These are phyloP conservation scores for Xylaria sp. DNA, from an alignment of 2,329 filamentous ascomycete species.

Conservation along the genomic window DNA sequence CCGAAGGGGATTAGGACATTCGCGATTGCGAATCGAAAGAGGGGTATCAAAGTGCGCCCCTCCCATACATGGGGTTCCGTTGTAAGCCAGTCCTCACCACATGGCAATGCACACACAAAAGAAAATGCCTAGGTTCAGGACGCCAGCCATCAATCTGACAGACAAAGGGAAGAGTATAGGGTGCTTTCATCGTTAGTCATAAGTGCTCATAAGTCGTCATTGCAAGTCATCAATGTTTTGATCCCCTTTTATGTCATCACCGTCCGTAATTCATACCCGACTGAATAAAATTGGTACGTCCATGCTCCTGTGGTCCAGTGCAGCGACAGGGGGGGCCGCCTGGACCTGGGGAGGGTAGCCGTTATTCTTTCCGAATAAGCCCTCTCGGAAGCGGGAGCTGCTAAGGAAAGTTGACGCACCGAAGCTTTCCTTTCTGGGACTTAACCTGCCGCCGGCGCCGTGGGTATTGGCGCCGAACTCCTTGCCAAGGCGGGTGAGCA, in stretches of 20 bases:
- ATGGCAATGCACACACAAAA: constrained; percentile 18
- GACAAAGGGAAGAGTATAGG: constrained; percentile 18
- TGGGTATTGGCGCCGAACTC: constrained; percentile 50
- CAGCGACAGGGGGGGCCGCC: constrained; percentile 7
- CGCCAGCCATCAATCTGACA: constrained; percentile 27
- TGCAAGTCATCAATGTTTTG: constrained; percentile 30
- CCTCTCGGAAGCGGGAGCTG: constrained; percentile 48
- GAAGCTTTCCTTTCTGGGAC: constrained; percentile 33
- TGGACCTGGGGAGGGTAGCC: constrained; percentile 24
- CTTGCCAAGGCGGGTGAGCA: constrained; percentile 62
- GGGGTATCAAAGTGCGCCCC: constrained; percentile 25
- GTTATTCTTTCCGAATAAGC: constrained; percentile 46
- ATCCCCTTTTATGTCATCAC: constrained; percentile 15
- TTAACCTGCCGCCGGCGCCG: constrained; percentile 37
- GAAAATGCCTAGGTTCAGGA: constrained; percentile 20
- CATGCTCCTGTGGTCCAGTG: constrained; percentile 49
- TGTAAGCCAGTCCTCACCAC: constrained; percentile 17
- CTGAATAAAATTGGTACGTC: constrained; percentile 68
- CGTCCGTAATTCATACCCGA: constrained; percentile 32
- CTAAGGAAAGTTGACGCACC: constrained; percentile 44
- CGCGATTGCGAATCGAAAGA: constrained; percentile 17
- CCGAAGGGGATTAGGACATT: constrained; percentile 15
- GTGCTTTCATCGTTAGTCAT: constrained; percentile 27
- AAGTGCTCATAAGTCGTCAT: constrained; percentile 32
- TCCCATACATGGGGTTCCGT: constrained; percentile 24